These are phyloP conservation scores for Xylaria polymorpha DNA, from an alignment of 2,329 filamentous ascomycete species.

Conservation along the genomic window DNA sequence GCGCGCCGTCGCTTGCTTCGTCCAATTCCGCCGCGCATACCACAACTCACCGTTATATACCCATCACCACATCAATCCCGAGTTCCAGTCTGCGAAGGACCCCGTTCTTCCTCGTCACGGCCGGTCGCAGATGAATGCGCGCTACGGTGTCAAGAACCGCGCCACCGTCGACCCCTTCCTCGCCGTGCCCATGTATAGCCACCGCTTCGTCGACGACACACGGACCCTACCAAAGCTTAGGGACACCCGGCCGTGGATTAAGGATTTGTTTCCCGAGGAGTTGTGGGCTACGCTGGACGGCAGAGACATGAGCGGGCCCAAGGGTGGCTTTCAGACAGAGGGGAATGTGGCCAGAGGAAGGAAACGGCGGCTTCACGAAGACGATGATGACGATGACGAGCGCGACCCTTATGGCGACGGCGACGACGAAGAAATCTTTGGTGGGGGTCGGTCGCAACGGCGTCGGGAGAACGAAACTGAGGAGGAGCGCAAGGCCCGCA, in stretches of 20 bases:
- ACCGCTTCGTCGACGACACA: slow-evolving; percentile 64
- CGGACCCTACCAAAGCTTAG: slow-evolving; percentile 66
- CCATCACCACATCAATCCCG: slow-evolving; percentile 57
- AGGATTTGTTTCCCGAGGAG: slow-evolving; percentile 67
- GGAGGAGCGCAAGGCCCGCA: slow-evolving; percentile 51
- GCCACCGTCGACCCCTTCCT: slow-evolving; percentile 68
- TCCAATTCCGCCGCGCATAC: slow-evolving; percentile 67
- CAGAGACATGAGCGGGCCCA: slow-evolving; percentile 51
- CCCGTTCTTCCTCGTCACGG: slow-evolving; percentile 61
- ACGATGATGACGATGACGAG: slow-evolving; percentile 61
- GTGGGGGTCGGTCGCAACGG: slow-evolving; percentile 26
- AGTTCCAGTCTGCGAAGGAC: slow-evolving; percentile 48
- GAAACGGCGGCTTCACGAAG: slow-evolving; percentile 61
- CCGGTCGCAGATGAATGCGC: slow-evolving; percentile 68
- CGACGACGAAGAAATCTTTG: slow-evolving; percentile 40
- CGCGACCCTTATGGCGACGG: slow-evolving; percentile 48
- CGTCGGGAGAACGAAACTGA: slow-evolving; percentile 48
- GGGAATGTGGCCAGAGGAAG: slow-evolving; percentile 42
- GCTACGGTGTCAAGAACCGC: slow-evolving; percentile 65
- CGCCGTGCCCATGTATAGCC: slow-evolving; percentile 68
- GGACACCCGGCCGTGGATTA: slow-evolving; percentile 57
- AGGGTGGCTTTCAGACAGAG: slow-evolving; percentile 49
- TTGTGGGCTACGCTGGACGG: slow-evolving; percentile 67
- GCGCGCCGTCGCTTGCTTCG: slow-evolving; percentile 61
- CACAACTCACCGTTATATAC: slow-evolving; percentile 68